Percentiles rank a stretch among this genome's conserved stretches.
phyloP scores from a whole-genome alignment of 768 basidiomycete genomes.

The Kwoniella bestiolae region DNA sequence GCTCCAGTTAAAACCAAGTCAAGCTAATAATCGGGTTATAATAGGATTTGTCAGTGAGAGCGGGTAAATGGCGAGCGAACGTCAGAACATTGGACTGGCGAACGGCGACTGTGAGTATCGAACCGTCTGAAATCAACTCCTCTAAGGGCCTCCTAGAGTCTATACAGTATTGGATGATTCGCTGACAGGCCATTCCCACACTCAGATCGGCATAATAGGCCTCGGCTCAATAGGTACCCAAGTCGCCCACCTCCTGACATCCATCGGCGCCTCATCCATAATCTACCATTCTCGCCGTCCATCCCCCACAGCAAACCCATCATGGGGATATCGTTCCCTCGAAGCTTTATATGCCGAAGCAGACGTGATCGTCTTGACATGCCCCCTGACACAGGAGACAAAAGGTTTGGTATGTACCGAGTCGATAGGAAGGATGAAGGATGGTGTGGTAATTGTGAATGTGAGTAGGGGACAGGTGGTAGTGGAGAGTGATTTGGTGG shows the following conservation, averaged over 20 bases:
- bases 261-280: conserved; percentile 51
- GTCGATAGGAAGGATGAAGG: conserved; percentile 50
- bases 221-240: conserved; percentile 57
- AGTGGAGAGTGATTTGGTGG: conserved; percentile 55
- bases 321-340: conserved; percentile 42
- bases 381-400: conserved; percentile 50
- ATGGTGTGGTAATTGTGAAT: conserved; percentile 55
- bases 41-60: conserved; percentile 32
- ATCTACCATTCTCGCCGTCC: conserved; percentile 55
- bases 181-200: neutral
- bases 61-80: conserved; percentile 21
- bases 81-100: conserved; percentile 21
- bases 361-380: conserved; percentile 47
- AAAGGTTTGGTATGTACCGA: conserved; percentile 34
- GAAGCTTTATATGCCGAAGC: conserved; percentile 47
- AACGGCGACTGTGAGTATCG: conserved; percentile 20
- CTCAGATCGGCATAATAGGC: conserved; percentile 56
- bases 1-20: too few relatives aligned
- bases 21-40: too few relatives aligned
- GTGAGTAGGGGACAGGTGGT: conserved; percentile 52
- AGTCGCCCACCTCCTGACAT: conserved; percentile 44
- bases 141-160: too few relatives aligned
- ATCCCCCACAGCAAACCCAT: conserved; percentile 14
- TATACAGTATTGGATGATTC: too few relatives aligned
- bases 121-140: too few relatives aligned